These are phyloP conservation scores for Solanum rostratum DNA, from an alignment of 257 asterid genomes.

Conservation along the genomic window DNA sequence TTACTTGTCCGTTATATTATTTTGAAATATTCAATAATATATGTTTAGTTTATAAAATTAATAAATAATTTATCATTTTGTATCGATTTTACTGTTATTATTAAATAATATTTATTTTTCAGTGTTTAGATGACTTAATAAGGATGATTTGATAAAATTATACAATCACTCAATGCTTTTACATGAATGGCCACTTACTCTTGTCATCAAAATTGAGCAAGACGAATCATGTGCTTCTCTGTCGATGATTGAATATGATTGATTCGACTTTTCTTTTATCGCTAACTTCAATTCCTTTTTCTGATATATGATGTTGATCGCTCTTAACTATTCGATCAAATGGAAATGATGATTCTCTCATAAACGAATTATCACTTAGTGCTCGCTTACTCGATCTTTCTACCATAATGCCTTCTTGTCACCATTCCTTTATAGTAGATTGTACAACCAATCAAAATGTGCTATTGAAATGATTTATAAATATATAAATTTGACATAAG, in stretches of 20 bases:
- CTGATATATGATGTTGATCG: neutral
- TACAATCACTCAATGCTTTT: neutral
- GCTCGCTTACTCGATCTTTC: neutral
- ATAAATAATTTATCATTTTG: too few species aligned
- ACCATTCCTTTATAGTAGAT: neutral
- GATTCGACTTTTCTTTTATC: neutral
- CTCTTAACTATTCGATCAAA: neutral
- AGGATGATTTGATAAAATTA: too few species aligned
- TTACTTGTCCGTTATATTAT: too few species aligned
- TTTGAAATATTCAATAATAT: too few species aligned
- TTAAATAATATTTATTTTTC: too few species aligned
- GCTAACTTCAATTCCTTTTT: neutral
- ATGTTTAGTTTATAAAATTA: too few species aligned
- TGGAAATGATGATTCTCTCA: neutral
- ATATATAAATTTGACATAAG: too few species aligned
- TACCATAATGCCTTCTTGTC: neutral
- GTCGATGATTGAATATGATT: neutral
- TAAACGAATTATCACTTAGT: neutral
- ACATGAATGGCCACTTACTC: neutral
- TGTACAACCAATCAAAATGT: neutral
- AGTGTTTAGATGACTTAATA: too few species aligned
- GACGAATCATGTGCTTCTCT: neutral
- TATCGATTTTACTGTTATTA: too few species aligned
- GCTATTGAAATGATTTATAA: neutral
- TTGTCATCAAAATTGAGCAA: neutral